Conservation (phyloP, 2,329 filamentous ascomycete genomes). For the Ascochyta koolunga region DNA sequence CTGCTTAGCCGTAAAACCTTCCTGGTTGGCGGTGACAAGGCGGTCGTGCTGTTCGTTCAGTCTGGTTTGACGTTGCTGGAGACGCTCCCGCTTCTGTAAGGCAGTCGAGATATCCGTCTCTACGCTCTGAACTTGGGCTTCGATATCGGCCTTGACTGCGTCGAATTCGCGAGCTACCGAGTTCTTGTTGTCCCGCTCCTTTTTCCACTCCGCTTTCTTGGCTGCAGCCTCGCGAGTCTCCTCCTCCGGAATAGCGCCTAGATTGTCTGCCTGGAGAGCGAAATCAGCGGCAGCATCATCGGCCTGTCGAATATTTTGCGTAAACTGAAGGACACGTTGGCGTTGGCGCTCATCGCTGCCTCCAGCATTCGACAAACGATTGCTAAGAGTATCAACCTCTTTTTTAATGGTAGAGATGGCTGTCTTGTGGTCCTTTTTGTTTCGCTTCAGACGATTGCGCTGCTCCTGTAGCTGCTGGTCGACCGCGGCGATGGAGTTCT, state of each 20-base stretch:
- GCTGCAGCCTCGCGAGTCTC: conserved; percentile 64
- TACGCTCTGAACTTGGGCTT: conserved; percentile 67
- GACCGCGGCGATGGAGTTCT: conserved; percentile 74
- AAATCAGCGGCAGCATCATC: conserved; percentile 66
- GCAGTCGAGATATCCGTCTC: conserved; percentile 68
- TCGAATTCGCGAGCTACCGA: conserved; percentile 64
- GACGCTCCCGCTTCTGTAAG: conserved; percentile 74
- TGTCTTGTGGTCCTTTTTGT: conserved; percentile 76
- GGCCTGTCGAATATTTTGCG: conserved; percentile 73
- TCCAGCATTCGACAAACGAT: conserved; percentile 69
- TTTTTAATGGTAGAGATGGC: conserved; percentile 71
- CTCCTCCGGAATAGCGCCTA: conserved; percentile 68
- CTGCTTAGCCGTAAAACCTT: conserved; percentile 67
- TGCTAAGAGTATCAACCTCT: conserved; percentile 73
- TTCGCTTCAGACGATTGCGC: conserved; percentile 70
- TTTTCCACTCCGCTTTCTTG: conserved; percentile 64
- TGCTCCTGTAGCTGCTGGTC: conserved; percentile 74
- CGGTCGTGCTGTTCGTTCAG: conserved; percentile 74
- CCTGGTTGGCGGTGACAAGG: conserved; percentile 71
- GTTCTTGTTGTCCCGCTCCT: conserved; percentile 59
- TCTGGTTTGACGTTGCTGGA: conserved; percentile 72
- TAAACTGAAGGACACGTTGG: conserved; percentile 77
- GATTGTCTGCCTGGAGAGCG: conserved; percentile 65
- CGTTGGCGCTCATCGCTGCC: conserved; percentile 77
- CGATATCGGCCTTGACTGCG: conserved; percentile 65